Conservation (phyloP, 768 basidiomycete genomes). For the Pisolithus tinctorius region DNA sequence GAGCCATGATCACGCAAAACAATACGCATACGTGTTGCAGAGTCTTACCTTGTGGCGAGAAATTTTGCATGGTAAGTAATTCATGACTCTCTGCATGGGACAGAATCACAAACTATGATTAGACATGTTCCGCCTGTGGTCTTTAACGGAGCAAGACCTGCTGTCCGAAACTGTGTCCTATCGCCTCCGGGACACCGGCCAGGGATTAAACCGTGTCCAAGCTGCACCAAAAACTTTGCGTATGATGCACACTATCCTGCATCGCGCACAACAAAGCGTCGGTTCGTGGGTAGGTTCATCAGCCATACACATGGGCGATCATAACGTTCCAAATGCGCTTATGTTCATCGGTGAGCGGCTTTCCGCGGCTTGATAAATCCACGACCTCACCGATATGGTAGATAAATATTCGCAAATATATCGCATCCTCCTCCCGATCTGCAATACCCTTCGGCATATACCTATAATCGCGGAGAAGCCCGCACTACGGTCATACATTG, state of each 20-base stretch:
- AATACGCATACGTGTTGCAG: slow-evolving; percentile 81
- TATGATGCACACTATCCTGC: slow-evolving; percentile 83
- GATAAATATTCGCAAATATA: slow-evolving; percentile 92
- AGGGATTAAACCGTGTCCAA: slow-evolving; percentile 87
- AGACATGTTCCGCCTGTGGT: slow-evolving; percentile 91
- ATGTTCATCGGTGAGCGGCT: slow-evolving; percentile 63
- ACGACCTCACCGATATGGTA: slow-evolving; percentile 7
- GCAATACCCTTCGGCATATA: slow-evolving; percentile 73
- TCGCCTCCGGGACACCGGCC: slow-evolving; percentile 81
- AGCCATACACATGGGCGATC: slow-evolving; percentile 88
- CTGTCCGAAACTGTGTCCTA: slow-evolving; percentile 71
- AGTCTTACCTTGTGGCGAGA: slow-evolving; percentile 85
- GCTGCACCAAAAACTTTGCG: slow-evolving; percentile 83
- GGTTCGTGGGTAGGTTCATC: slow-evolving; percentile 83
- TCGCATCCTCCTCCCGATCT: slow-evolving; percentile 82
- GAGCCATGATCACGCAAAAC: slow-evolving; percentile 79
- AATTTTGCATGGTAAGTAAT: slow-evolving; percentile 64
- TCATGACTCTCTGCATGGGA: neutral
- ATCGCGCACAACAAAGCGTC: slow-evolving; percentile 75
- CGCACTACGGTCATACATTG: slow-evolving; percentile 67
- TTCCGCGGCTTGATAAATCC: neutral
- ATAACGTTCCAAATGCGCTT: slow-evolving; percentile 52
- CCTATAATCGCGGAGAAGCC: slow-evolving; percentile 60
- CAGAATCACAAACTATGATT: slow-evolving; percentile 1
- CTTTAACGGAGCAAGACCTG: slow-evolving; percentile 72